Percentiles rank a stretch among this genome's conserved stretches.
Conservation (phyloP, 2,329 filamentous ascomycete genomes). For the Epicoccum sorghinum region DNA sequence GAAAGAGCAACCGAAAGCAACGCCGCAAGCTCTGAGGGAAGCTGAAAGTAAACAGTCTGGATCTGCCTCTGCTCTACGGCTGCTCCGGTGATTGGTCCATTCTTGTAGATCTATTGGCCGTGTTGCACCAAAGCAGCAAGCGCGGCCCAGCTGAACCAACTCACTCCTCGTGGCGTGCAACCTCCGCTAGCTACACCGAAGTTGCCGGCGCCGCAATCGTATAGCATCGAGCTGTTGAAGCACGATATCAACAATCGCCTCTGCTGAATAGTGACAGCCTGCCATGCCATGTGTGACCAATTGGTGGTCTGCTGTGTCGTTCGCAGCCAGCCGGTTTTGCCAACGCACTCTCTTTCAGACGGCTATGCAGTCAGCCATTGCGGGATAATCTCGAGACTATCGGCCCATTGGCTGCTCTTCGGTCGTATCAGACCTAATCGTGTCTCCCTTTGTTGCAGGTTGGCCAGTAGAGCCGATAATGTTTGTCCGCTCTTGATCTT, state of each 20-base stretch:
- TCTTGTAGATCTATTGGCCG: background rate
- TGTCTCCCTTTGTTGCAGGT: background rate
- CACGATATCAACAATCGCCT: too few species aligned
- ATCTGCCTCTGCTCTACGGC: background rate
- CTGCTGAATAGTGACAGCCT: background rate
- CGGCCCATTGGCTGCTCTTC: conserved; percentile 7
- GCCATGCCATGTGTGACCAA: background rate
- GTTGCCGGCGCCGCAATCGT: background rate
- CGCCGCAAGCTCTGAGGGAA: background rate
- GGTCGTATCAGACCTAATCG: conserved; percentile 1
- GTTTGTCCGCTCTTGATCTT: background rate
- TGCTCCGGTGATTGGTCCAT: conserved; percentile 7
- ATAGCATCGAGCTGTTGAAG: too few species aligned
- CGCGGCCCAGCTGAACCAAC: conserved; percentile 1
- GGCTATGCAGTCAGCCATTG: background rate
- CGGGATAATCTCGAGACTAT: background rate
- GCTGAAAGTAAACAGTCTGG: conserved; percentile 11
- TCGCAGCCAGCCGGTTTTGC: background rate
- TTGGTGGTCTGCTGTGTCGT: background rate
- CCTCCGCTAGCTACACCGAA: conserved; percentile 5
- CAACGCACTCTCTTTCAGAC: background rate
- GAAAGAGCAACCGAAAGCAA: background rate
- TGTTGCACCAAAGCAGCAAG: conserved; percentile 6
- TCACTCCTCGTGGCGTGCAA: conserved; percentile 4
- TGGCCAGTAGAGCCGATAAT: background rate